These are phyloP conservation scores for Tremellales sp. DNA, from an alignment of 1,284 basidiomycete genomes.

Conservation along the genomic window DNA sequence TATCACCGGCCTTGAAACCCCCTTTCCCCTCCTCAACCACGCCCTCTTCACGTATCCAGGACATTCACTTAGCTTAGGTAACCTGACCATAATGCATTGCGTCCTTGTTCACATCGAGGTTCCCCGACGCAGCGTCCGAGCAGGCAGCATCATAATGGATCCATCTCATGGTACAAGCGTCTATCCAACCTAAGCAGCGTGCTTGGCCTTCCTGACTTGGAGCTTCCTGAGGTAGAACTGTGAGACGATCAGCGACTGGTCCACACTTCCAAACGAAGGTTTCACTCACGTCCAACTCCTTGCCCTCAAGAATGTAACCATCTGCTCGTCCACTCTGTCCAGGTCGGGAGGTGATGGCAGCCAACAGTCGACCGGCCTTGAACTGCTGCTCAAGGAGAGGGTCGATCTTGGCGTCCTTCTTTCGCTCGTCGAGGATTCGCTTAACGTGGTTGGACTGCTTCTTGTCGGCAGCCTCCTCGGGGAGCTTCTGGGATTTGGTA, in stretches of 20 bases:
- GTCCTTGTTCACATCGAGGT: too few species aligned
- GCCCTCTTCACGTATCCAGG: too few species aligned
- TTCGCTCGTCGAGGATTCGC: conserved; percentile 78
- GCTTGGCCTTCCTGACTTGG: conserved; percentile 89
- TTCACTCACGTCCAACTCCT: conserved; percentile 78
- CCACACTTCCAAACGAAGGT: conserved; percentile 5
- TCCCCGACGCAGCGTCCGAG: not conserved
- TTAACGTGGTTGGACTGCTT: conserved; percentile 86
- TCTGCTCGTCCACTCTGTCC: conserved; percentile 91
- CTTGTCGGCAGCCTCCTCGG: conserved; percentile 55
- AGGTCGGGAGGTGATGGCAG: conserved; percentile 82
- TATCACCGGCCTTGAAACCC: not conserved
- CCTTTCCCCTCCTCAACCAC: too few species aligned
- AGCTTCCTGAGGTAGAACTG: conserved; percentile 90
- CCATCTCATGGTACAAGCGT: conserved; percentile 24
- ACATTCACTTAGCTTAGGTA: not conserved
- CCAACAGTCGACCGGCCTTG: conserved; percentile 58
- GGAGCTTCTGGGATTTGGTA: conserved; percentile 68
- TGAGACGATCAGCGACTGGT: conserved; percentile 8
- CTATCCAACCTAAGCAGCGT: conserved; percentile 51
- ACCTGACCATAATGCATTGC: not conserved
- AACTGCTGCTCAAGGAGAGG: conserved; percentile 64
- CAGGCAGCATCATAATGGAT: conserved; percentile 12
- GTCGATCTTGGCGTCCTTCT: conserved; percentile 91
- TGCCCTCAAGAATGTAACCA: conserved; percentile 93